Evolutionary conservation across 306 rosid genomes (phyloP).

Genomic region (Castanea sativa): DNA sequence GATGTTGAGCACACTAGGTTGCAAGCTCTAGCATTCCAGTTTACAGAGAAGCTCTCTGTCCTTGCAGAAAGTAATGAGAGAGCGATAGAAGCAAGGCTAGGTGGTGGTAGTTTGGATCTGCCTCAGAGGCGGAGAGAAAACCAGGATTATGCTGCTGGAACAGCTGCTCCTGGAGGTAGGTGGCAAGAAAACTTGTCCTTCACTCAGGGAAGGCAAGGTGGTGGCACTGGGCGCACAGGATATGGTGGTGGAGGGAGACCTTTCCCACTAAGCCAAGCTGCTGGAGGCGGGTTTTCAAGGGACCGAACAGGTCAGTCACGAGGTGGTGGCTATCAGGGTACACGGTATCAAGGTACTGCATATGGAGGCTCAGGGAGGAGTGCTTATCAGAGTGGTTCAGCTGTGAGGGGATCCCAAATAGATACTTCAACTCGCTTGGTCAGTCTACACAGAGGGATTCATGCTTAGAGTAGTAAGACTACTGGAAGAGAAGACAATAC

Average conservation of each 20-base stretch:
- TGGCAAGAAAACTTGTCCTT: slow-evolving; percentile 69
- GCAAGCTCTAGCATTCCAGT: slow-evolving; percentile 79
- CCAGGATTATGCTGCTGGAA: slow-evolving; percentile 71
- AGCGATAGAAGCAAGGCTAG: slow-evolving; percentile 73
- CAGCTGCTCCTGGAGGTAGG: slow-evolving; percentile 43
- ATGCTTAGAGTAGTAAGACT: slow-evolving; percentile 35
- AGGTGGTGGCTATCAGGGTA: slow-evolving; percentile 51
- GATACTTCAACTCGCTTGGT: slow-evolving; percentile 78
- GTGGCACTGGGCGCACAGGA: slow-evolving; percentile 55
- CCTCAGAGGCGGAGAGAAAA: slow-evolving; percentile 75
- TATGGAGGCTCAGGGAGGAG: slow-evolving; percentile 67
- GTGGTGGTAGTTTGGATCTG: slow-evolving; percentile 88
- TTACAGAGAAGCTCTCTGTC: slow-evolving; percentile 78
- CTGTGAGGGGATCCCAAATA: slow-evolving; percentile 61
- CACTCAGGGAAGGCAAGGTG: slow-evolving; percentile 68
- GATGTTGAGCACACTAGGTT: slow-evolving; percentile 59
- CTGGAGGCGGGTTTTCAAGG: slow-evolving; percentile 46
- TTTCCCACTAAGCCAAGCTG: slow-evolving; percentile 37
- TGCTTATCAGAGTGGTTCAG: slow-evolving; percentile 41
- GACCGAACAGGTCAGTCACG: slow-evolving; percentile 41
- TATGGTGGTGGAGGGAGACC: slow-evolving; percentile 61
- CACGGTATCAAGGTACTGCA: slow-evolving; percentile 51
- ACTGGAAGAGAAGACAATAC: not conserved
- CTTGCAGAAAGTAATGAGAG: slow-evolving; percentile 89
- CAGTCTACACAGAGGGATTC: slow-evolving; percentile 63